Evolutionary conservation across 345 rosid species (phyloP), one percentile per base, ranked within the genome.

Genomic region (Aquilaria malaccensis): DNA sequence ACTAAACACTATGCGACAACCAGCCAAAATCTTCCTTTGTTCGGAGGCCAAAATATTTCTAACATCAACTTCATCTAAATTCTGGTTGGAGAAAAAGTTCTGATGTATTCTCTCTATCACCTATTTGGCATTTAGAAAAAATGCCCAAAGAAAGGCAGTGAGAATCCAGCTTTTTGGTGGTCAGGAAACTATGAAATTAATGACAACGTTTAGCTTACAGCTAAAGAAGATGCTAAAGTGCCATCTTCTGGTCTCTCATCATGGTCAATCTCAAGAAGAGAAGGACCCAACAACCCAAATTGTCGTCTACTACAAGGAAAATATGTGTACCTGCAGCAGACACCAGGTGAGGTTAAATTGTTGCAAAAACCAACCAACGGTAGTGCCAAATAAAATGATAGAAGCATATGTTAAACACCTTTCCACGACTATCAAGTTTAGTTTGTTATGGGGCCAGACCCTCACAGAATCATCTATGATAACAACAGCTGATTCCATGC

Each of bases 161-260:
- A 22, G 3, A 3, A 37, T 37, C 43, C 43, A 37, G 43, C 43
- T 37, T 37, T 37, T 37, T 48, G n/a, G 22, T 12, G 33, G 13
- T 56, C 22, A 49, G 22, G 11, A 65, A 56, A n/a, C 31, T 56
- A 37, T 22, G 22, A 49, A 11, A 33, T 33, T 48, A 68, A 63
- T 22, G 59, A 12, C 50, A 48, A 65, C 32, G 10, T 58, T 60
- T 15, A 61, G 59, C 99, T 79, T 76, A 94, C 99, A 89, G 82
- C 80, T 74, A 94, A 80, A 30, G 96, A 83, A 66, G 95, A 90
- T 52, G 99, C 95, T 81, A 94, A 75, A 66, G 96, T 94, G 69
- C 99, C 99, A 62, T 86, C 97, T 63, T 94, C 99, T 52, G 97
- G 86, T 72, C 94, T 84, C 79, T 94, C 97, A 57, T 94, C 99